A percentile compares a stretch with the other conserved stretches of the same genome.
phyloP scores from a whole-genome alignment of 1,284 basidiomycete species.

The Pascua guehoae region DNA sequence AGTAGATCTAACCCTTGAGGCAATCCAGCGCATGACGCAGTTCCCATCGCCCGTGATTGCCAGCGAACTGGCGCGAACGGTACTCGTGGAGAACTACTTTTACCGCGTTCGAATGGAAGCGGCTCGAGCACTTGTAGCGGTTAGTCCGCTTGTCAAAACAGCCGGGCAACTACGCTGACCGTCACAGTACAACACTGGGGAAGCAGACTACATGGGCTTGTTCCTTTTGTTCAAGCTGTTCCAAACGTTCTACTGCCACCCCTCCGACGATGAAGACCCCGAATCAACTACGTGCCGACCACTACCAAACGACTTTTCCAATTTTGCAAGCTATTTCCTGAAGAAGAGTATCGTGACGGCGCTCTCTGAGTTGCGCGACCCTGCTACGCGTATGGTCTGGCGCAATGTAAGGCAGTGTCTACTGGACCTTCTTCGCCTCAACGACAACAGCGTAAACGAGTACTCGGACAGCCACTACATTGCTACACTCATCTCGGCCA shows the following conservation, averaged over 20 bases:
- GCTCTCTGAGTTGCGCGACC: conserved; percentile 37
- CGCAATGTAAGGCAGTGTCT: conserved; percentile 84
- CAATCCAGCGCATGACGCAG: conserved; percentile 74
- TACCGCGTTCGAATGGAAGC: conserved; percentile 97
- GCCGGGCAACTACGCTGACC: neutral
- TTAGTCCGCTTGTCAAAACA: conserved; percentile 51
- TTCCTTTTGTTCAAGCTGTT: conserved; percentile 97
- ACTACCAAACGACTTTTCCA: conserved; percentile 88
- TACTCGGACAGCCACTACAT: conserved; percentile 91
- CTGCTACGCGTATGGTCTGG: conserved; percentile 53
- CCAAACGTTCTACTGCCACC: conserved; percentile 80
- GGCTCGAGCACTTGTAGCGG: conserved; percentile 75
- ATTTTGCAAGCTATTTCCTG: conserved; percentile 89
- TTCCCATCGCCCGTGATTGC: conserved; percentile 86
- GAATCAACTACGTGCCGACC: conserved; percentile 82
- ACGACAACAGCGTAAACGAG: conserved; percentile 91
- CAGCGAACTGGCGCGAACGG: conserved; percentile 83
- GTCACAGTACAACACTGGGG: conserved; percentile 34
- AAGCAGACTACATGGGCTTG: conserved; percentile 63
- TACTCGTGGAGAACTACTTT: conserved; percentile 93
- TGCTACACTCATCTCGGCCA: conserved; percentile 76
- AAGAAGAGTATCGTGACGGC: conserved; percentile 58
- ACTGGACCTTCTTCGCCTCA: conserved; percentile 84
- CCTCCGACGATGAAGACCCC: conserved; percentile 75
- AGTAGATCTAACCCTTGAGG: conserved; percentile 53